Evolutionary conservation across 2,329 filamentous ascomycete genomes (phyloP), one percentile per base, ranked within the genome.

Genomic region (Fusarium sp.): DNA sequence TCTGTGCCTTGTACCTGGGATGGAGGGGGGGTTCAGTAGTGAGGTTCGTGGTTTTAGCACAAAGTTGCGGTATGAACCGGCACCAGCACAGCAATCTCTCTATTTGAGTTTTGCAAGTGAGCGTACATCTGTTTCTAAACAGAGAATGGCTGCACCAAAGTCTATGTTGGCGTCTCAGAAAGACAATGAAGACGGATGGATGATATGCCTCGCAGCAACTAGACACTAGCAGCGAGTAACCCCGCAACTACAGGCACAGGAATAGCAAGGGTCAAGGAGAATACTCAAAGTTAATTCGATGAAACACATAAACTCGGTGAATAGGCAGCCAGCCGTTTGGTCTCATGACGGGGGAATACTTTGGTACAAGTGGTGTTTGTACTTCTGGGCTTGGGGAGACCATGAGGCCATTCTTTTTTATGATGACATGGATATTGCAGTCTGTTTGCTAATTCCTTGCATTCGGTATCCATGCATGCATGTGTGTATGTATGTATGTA

Each of bases 221-320:
- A 41, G 60, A 36, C 35, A 72, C 68, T 74, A 75, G 69, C 66
- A 76, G 66, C 65, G 60, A 68, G 61, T 66, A 72, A 76, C 75
- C 75, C 75, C 75, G 64, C 75, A 77, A 71, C 70, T 50, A 41
- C 50, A 51, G 47, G 47, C 57, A 26, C 53, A 42, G 57, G 50
- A 57, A 58, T 61, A 61, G 47, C 66, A 61, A 60, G 75, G 75
- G 68, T 75, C 58, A 65, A 66, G 61, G 38, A 56, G 48, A 69
- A 63, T 42, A 31, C 41, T 42, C 30, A 31, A 54, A 64, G 62
- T 70, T 45, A 30, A 72, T 70, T 71, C 66, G 61, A 60, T 60
- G 44, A 59, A 64, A 58, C 70, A 45, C 58, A 39, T 67, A 58
- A 54, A 73, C 66, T 71, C 70, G 70, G 70, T 73, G 71, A 73